Conservation (phyloP, 345 rosid species). For the Nephelium lappaceum region DNA sequence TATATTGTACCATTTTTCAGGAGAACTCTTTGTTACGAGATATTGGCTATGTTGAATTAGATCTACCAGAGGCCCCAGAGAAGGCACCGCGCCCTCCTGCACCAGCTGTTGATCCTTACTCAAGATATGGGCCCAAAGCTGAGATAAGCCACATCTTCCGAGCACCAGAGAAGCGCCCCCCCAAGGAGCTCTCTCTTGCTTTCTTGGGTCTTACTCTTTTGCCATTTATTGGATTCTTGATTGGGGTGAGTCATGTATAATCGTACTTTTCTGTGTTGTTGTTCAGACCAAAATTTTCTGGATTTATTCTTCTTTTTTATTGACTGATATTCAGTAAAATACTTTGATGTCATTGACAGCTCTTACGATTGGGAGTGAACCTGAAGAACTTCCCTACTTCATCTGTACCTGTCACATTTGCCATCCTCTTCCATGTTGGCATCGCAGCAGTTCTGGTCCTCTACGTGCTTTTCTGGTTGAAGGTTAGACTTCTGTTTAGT, state of each 20-base stretch:
- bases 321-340: background rate
- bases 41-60: slow-evolving; percentile 76
- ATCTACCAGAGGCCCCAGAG: slow-evolving; percentile 93
- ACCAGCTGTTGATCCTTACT: slow-evolving; percentile 60
- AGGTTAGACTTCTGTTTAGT: slow-evolving; percentile 47
- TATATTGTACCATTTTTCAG: slow-evolving; percentile 40
- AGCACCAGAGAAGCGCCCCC: slow-evolving; percentile 88
- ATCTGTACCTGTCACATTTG: slow-evolving; percentile 60
- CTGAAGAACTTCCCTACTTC: slow-evolving; percentile 86
- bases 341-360: slow-evolving; percentile 44
- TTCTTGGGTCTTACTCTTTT: slow-evolving; percentile 78
- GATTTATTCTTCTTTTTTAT: background rate
- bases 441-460: slow-evolving; percentile 85
- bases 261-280: background rate
- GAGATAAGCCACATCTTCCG: slow-evolving; percentile 91
- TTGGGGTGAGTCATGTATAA: slow-evolving; percentile 70
- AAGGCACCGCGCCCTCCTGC: slow-evolving; percentile 79
- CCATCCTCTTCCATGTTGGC: slow-evolving; percentile 80
- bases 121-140: slow-evolving; percentile 81
- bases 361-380: slow-evolving; percentile 72
- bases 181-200: slow-evolving; percentile 72
- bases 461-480: slow-evolving; percentile 90
- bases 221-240: slow-evolving; percentile 77
- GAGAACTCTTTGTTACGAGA: slow-evolving; percentile 79
- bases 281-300: background rate